Conservation (phyloP, 176 grass and related monocot genomes). For the Carex myosuroides region DNA sequence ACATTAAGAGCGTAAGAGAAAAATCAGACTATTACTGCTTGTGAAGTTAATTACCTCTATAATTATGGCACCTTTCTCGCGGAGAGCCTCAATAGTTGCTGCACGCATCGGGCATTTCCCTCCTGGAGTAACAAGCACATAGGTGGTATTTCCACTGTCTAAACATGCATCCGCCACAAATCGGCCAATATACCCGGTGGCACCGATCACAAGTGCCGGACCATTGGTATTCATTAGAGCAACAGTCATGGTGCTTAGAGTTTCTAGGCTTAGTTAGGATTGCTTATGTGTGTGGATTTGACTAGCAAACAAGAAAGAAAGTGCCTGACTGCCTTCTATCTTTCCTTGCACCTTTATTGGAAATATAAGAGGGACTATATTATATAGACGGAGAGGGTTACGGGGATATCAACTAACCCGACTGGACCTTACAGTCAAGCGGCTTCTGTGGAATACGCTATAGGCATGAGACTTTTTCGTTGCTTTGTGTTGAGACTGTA, state of each 20-base stretch:
- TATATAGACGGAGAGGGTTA: not conserved
- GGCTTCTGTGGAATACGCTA: not conserved
- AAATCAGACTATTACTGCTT: not conserved
- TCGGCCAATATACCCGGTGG: slow-evolving; percentile 63
- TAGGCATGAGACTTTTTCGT: not conserved
- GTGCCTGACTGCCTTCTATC: not conserved
- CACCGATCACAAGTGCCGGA: slow-evolving; percentile 46
- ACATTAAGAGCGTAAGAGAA: not conserved
- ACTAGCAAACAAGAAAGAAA: not conserved
- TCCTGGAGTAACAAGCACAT: slow-evolving; percentile 48
- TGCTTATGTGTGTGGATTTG: not conserved
- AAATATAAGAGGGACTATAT: not conserved
- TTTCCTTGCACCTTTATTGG: not conserved
- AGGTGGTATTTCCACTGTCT: slow-evolving; percentile 37
- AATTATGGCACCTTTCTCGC: slow-evolving; percentile 38
- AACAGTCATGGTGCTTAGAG: not conserved
- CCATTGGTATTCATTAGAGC: not conserved
- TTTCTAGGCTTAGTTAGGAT: not conserved
- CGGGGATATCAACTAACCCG: slow-evolving; percentile 7
- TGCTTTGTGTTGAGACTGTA: not conserved
- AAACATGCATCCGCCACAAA: slow-evolving; percentile 64
- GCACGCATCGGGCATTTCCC: slow-evolving; percentile 20
- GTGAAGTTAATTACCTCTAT: slow-evolving; percentile 35
- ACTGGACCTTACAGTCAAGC: slow-evolving; percentile 21
- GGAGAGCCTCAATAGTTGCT: slow-evolving; percentile 37